phyloP scores from a whole-genome alignment of 768 basidiomycete species.

The Hericium coralloides region DNA sequence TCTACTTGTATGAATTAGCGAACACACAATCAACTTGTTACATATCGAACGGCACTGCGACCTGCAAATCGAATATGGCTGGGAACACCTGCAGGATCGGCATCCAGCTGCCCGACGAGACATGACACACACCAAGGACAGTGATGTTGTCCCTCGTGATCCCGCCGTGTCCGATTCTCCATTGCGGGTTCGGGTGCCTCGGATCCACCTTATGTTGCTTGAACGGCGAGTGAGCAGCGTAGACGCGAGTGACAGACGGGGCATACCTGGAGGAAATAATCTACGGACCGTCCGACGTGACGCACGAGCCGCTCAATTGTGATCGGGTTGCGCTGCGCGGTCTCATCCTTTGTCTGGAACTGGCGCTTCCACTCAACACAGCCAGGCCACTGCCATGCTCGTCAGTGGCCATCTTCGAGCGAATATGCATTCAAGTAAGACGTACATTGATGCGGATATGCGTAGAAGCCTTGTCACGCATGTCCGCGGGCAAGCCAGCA shows the following conservation, averaged over 20 bases:
- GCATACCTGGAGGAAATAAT: constrained; percentile 10
- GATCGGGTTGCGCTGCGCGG: constrained; percentile 8
- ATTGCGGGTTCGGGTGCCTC: constrained; percentile 5
- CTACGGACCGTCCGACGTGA: constrained; percentile 12
- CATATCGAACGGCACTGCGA: too few species aligned
- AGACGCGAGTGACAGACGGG: too few species aligned
- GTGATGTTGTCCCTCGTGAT: constrained; percentile 9
- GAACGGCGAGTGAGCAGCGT: background rate
- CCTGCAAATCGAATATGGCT: background rate
- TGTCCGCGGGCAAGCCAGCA: constrained; percentile 4
- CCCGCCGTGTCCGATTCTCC: constrained; percentile 10
- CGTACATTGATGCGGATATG: constrained; percentile 13
- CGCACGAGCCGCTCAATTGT: constrained; percentile 11
- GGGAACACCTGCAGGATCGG: constrained; percentile 12
- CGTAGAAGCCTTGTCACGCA: constrained; percentile 12
- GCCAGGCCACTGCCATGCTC: constrained; percentile 11
- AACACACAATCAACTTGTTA: too few species aligned
- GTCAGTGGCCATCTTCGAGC: background rate
- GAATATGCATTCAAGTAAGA: background rate
- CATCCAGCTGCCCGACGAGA: constrained; percentile 16
- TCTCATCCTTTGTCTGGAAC: constrained; percentile 14
- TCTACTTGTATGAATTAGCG: too few species aligned
- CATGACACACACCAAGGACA: constrained; percentile 11
- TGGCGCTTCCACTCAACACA: constrained; percentile 14
- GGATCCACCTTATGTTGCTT: constrained; percentile 6